A percentile compares a stretch with the other conserved stretches of the same genome.
These are phyloP conservation scores for Pseudofabraea citricarpa DNA, from an alignment of 2,329 filamentous ascomycete species.

Conservation along the genomic window DNA sequence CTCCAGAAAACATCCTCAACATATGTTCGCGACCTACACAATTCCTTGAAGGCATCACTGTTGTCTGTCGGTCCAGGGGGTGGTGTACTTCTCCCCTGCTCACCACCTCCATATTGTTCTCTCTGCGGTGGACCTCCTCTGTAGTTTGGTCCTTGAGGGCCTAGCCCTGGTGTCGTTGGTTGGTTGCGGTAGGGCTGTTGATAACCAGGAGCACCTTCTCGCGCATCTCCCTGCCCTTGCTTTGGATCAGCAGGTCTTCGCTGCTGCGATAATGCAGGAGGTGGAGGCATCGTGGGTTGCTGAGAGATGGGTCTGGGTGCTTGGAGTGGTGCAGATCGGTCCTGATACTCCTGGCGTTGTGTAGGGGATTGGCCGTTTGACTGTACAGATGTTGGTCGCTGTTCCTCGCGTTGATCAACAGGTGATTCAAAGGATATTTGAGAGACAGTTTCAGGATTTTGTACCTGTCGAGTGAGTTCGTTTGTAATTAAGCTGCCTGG, in stretches of 20 bases:
- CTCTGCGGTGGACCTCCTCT: slow-evolving; percentile 27
- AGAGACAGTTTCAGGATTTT: slow-evolving; percentile 56
- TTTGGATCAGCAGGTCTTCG: slow-evolving; percentile 26
- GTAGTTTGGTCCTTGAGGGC: slow-evolving; percentile 20
- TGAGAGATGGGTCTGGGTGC: slow-evolving; percentile 20
- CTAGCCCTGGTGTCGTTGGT: slow-evolving; percentile 20
- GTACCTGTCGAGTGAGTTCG: slow-evolving; percentile 29
- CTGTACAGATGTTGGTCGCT: slow-evolving; percentile 24
- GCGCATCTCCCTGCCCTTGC: slow-evolving; percentile 19
- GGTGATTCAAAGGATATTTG: slow-evolving; percentile 60
- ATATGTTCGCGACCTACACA: slow-evolving; percentile 27
- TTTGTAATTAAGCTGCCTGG: slow-evolving; percentile 24
- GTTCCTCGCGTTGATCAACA: slow-evolving; percentile 26
- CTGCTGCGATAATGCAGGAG: slow-evolving; percentile 16
- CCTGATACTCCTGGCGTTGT: slow-evolving; percentile 19
- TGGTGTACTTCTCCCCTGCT: slow-evolving; percentile 42
- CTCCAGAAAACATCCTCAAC: background rate
- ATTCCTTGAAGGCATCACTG: slow-evolving; percentile 36
- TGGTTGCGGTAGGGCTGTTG: slow-evolving; percentile 6
- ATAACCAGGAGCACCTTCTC: slow-evolving; percentile 18
- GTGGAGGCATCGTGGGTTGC: slow-evolving; percentile 23
- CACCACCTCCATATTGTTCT: slow-evolving; percentile 24
- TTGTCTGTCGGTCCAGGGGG: slow-evolving; percentile 29
- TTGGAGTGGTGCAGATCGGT: slow-evolving; percentile 20
- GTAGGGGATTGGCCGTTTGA: slow-evolving; percentile 24